These are phyloP conservation scores for Penicillium lividum DNA, from an alignment of 495 filamentous ascomycete genomes.

Conservation along the genomic window DNA sequence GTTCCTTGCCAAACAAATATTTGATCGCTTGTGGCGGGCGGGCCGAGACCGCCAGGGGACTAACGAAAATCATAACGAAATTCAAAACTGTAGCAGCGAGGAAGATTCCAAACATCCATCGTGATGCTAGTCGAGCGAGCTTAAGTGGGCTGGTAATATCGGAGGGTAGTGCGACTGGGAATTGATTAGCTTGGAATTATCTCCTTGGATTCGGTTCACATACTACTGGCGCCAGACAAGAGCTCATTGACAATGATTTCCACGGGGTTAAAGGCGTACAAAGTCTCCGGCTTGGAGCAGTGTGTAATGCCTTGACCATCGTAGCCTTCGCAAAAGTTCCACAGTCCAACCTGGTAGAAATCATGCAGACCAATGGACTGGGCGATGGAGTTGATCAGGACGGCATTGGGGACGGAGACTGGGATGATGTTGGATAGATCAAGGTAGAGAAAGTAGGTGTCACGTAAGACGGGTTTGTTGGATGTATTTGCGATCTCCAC, in stretches of 20 bases:
- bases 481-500: constrained; percentile 73
- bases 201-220: constrained; percentile 20
- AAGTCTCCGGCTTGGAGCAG: constrained; percentile 64
- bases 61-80: constrained; percentile 67
- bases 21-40: constrained; percentile 50
- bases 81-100: constrained; percentile 65
- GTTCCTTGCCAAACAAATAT: neutral
- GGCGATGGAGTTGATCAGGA: constrained; percentile 85
- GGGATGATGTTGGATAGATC: constrained; percentile 85
- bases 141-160: constrained; percentile 69
- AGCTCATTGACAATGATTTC: constrained; percentile 75
- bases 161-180: constrained; percentile 70
- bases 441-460: constrained; percentile 81
- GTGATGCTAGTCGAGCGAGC: constrained; percentile 73
- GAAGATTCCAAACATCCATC: constrained; percentile 92
- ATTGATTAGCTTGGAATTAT: neutral
- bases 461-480: constrained; percentile 56
- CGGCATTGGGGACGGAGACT: constrained; percentile 67
- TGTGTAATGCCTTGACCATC: constrained; percentile 66
- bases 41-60: constrained; percentile 54
- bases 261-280: constrained; percentile 93
- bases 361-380: constrained; percentile 85
- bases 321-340: constrained; percentile 89
- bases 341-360: constrained; percentile 91
- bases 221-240: constrained; percentile 76